These are phyloP conservation scores for Coelastrella sp. DNA, from an alignment of 139 green algal genomes.

Conservation along the genomic window DNA sequence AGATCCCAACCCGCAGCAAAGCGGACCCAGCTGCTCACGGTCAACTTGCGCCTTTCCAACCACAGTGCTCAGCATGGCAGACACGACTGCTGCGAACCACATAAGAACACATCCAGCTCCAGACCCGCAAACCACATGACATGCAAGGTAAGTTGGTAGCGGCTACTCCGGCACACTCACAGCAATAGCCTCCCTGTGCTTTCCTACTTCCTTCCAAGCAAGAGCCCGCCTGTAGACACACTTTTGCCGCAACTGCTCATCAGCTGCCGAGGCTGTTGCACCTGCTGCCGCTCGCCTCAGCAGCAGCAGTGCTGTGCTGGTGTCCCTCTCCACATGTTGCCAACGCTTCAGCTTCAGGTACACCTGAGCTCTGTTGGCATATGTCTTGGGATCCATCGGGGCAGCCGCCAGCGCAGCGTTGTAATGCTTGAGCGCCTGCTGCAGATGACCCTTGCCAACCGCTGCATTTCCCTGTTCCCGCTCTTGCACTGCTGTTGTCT, in stretches of 20 bases:
- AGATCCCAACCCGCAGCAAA: no score
- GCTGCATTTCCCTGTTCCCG: conserved; percentile 1
- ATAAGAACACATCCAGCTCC: no score
- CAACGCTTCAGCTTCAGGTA: conserved; percentile 17
- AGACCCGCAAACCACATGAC: no score
- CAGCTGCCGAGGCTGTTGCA: neutral
- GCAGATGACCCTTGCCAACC: neutral
- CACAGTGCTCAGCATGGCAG: no score
- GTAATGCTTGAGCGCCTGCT: conserved; percentile 28
- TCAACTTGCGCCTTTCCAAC: no score
- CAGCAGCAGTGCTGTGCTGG: conserved; percentile 11
- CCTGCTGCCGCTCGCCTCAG: neutral
- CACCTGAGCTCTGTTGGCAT: conserved; percentile 36
- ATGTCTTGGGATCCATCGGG: neutral
- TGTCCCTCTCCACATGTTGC: conserved; percentile 16
- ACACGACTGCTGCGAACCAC: no score
- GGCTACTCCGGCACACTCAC: neutral
- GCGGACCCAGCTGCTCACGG: no score
- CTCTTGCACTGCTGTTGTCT: neutral
- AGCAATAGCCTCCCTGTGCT: conserved; percentile 13
- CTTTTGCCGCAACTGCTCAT: conserved; percentile 6
- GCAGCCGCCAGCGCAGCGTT: neutral
- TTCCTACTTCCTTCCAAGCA: conserved; percentile 15
- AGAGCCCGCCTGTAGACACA: neutral
- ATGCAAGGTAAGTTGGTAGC: no score